Base-by-base conservation (phyloP, 2,329 filamentous ascomycete genomes). In the Tolypocladium pustulatum region DNA sequence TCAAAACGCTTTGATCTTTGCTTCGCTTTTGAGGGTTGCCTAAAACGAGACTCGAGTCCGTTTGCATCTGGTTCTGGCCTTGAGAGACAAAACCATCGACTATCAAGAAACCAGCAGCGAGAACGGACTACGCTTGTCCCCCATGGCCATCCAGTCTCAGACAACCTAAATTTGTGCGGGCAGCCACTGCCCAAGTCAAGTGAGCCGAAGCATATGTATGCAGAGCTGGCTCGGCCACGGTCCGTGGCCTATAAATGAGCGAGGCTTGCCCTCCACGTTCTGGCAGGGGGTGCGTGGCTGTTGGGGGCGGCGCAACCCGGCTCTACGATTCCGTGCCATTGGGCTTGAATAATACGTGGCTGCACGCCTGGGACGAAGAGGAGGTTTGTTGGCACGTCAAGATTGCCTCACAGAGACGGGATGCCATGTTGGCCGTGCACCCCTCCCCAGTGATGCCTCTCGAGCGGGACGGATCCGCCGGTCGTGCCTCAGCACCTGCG, bases 161-260 rank as follows among this genome's bases (percentile, higher is more conserved):
- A 59, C 15, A 17, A 34, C 17, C 17, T 27, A 51, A 20, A 27
- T 1, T 27, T 27, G 30, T n/a, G 30, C 30, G 17, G 58, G 59
- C 60, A 61, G 59, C 57, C 59, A 60, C 54, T 54, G 65, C 62
- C 55, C 61, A 59, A 61, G 66, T 69, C 67, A 69, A 69, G 66
- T 69, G 66, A 69, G 67, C 62, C 67, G 62, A 65, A 65, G 64
- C 65, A 63, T 59, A 68, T 69, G 67, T 69, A 57, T 57, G 56
- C 56, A 57, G 20, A 41, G 34, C 34, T 38, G 56, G 56, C 57
- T 51, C 61, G 60, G 61, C 59, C 61, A 62, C 60, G 10, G 20
- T 56, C 53, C 59, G 61, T 57, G 62, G 54, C 61, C 61, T 60
- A 62, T 61, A 55, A 56, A 59, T 61, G 61, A 62, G 58, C 59